These are phyloP conservation scores for Grammothele lineata DNA, from an alignment of 768 basidiomycete species.

Conservation along the genomic window DNA sequence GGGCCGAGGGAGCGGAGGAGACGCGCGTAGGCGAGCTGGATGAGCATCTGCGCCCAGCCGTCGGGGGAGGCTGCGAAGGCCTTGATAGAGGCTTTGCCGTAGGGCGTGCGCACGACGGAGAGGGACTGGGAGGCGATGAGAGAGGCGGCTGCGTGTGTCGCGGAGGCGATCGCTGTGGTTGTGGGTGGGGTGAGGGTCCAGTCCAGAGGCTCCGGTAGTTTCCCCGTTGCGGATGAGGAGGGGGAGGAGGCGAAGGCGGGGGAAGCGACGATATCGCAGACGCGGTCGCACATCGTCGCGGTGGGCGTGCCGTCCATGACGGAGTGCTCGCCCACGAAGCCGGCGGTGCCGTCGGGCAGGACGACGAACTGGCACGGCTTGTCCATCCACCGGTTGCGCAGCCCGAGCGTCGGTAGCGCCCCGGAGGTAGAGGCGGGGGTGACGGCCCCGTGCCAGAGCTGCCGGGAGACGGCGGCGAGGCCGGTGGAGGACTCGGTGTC, in stretches of 20 bases:
- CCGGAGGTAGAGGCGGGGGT: background rate
- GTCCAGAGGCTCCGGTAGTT: conserved; percentile 33
- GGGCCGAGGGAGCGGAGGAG: conserved; percentile 43
- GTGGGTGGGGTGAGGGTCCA: conserved; percentile 50
- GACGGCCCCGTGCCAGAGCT: conserved; percentile 78
- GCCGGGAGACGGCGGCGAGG: conserved; percentile 58
- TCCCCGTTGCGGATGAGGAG: conserved; percentile 17
- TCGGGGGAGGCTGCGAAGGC: conserved; percentile 87
- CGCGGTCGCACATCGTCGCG: conserved; percentile 64
- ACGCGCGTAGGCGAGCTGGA: conserved; percentile 85
- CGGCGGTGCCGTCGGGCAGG: conserved; percentile 75
- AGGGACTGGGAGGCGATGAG: conserved; percentile 64
- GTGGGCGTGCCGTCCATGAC: conserved; percentile 89
- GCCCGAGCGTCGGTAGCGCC: conserved; percentile 33
- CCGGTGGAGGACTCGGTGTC: conserved; percentile 56
- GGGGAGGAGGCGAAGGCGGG: conserved; percentile 63
- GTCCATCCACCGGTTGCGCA: conserved; percentile 82
- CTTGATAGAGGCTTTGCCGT: conserved; percentile 88
- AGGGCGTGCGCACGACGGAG: conserved; percentile 58
- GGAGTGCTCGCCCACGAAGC: conserved; percentile 91
- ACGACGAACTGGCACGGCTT: conserved; percentile 88
- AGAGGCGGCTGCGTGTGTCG: conserved; percentile 50
- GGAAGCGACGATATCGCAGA: conserved; percentile 56
- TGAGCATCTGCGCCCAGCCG: conserved; percentile 90
- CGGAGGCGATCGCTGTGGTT: conserved; percentile 47